Evolutionary conservation across 176 grass and related monocot species (phyloP), one percentile per base, ranked within the genome.

Genomic region (Oryza punctata): DNA sequence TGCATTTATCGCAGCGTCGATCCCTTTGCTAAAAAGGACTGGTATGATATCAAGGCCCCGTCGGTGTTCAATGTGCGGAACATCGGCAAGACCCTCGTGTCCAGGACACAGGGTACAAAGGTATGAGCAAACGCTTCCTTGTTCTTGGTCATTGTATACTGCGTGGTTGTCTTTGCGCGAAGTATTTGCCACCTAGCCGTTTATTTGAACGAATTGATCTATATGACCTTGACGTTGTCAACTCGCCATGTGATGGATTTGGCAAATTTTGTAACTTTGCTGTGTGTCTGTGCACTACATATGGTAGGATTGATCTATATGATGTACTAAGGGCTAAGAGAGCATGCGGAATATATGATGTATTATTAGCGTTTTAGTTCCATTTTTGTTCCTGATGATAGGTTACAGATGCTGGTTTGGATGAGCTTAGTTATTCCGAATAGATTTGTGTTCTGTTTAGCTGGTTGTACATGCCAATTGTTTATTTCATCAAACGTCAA

Each of bases 41-140:
- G 96, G 96, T 95, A 98, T 3, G 93, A 95, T 27, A 95, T 98
- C 87, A 98, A 98, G 93, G 96, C 96, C 0, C 96, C 93, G 1
- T 89, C 93, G 7, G 82, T 87, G 0, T 98, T 98, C 87, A 86
- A 15, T 25, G 76, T 78, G 25, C 87, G 91, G 50, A 95, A 78
- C 89, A 12, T 95, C 1, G 96, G 96, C 0, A 98, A 98, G 84
- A 98, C 93, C 0, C 96, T 98, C 0, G 96, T 98, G 21, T 98
- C 96, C 23, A 95, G 96, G 91, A 98, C 96, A 4, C 96, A 98
- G 87, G 96, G 96, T 33, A 95, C 96, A 19, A 98, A 85, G 96
- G 91, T 95, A 32, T 32, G 61, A 0, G 9, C 9, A 9, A 9
- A 7, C 69, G n/a, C 8, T 33, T 61, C 19, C 29, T 40, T 65